Evolutionary conservation across 1,284 basidiomycete species (phyloP).

Genomic region (Apiotrichum montevideense): DNA sequence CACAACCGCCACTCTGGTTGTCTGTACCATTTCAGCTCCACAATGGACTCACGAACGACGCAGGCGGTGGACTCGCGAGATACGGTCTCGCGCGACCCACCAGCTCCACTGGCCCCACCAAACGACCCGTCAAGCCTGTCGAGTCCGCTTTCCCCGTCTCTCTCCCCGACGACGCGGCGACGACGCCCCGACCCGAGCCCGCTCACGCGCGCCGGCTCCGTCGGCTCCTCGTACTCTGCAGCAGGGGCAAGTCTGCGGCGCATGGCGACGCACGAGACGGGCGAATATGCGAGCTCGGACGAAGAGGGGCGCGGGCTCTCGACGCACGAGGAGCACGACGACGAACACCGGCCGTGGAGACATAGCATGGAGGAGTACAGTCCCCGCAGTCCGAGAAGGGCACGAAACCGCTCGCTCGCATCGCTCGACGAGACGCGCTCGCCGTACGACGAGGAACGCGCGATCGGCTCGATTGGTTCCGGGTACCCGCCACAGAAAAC

Average conservation of each 20-base stretch:
- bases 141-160: too few species aligned
- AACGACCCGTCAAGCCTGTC: too few species aligned
- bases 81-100: too few species aligned
- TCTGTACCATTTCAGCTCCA: too few species aligned
- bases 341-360: constrained; percentile 5
- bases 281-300: constrained; percentile 23
- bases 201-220: not conserved
- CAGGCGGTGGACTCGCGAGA: too few species aligned
- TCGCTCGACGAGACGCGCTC: too few species aligned
- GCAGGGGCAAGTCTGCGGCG: constrained; percentile 21
- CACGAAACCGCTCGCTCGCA: too few species aligned
- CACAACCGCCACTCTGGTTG: too few species aligned
- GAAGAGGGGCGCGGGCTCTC: constrained; percentile 5
- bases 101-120: too few species aligned
- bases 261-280: constrained; percentile 44
- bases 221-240: not conserved
- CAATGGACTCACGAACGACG: too few species aligned
- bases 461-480: not conserved
- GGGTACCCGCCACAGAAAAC: too few species aligned
- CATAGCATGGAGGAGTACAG: not conserved
- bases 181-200: not conserved
- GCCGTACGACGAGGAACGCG: constrained; percentile 6
- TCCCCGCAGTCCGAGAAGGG: not conserved
- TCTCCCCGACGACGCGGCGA: too few species aligned
- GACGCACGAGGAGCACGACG: constrained; percentile 32